Percentiles rank a stretch among this genome's conserved stretches.
Conservation (phyloP, 768 basidiomycete genomes). For the Neoboletus magnificus region DNA sequence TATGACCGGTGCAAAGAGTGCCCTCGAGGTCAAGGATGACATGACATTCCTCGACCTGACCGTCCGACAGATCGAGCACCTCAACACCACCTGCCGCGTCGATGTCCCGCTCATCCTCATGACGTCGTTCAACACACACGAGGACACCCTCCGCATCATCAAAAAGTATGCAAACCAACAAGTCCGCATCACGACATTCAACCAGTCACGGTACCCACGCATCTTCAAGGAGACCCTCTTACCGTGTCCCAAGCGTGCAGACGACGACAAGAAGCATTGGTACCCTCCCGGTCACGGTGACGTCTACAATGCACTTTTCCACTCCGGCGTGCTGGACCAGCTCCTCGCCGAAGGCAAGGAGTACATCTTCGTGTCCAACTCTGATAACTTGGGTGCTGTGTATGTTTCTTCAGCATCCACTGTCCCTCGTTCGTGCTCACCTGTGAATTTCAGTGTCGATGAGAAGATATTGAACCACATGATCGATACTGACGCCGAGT, state of each 20-base stretch:
- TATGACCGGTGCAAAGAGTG: conserved; percentile 63
- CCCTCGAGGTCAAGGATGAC: conserved; percentile 72
- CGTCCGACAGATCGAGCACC: conserved; percentile 66
- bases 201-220: conserved; percentile 73
- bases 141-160: conserved; percentile 73
- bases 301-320: conserved; percentile 64
- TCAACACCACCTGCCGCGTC: conserved; percentile 56
- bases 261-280: conserved; percentile 67
- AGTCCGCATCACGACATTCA: conserved; percentile 67
- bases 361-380: conserved; percentile 77
- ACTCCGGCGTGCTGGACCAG: conserved; percentile 72
- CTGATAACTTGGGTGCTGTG: conserved; percentile 72
- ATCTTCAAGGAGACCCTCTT: conserved; percentile 67
- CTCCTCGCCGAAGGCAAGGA: conserved; percentile 69
- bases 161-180: conserved; percentile 81
- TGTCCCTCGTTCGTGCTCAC: conserved; percentile 1
- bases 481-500: conserved; percentile 61
- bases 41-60: conserved; percentile 68
- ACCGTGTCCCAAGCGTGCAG: conserved; percentile 55
- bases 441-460: conserved; percentile 48
- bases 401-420: conserved; percentile 23
- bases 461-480: conserved; percentile 65
- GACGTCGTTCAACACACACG: conserved; percentile 82
- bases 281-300: conserved; percentile 80
- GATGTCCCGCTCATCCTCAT: conserved; percentile 79